Conservation (phyloP, 148 eudicot genomes). For the Chenopodium suecicum region DNA sequence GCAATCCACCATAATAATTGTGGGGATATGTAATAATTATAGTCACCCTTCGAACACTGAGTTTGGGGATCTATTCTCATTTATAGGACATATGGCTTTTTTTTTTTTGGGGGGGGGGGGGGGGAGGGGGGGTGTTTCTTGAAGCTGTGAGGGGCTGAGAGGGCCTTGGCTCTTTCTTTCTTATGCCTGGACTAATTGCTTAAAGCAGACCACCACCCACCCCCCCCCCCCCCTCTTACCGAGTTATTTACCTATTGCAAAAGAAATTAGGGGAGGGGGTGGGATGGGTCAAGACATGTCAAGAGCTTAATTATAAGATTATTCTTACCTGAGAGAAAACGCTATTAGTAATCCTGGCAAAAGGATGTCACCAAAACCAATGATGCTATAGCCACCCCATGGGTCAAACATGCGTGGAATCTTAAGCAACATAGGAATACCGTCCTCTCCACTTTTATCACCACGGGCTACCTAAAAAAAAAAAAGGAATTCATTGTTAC, state of each 20-base stretch:
- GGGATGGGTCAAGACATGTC: neutral
- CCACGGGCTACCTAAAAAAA: slow-evolving; percentile 75
- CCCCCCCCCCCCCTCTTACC: neutral
- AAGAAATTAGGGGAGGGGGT: neutral
- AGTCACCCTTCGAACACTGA: no score
- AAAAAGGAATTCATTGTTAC: neutral
- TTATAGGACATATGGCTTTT: no score
- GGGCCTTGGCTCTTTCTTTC: no score
- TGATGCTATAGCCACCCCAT: slow-evolving; percentile 91
- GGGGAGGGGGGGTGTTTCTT: no score
- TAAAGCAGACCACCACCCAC: no score
- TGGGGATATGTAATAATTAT: no score
- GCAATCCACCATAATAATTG: no score
- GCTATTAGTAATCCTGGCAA: slow-evolving; percentile 76
- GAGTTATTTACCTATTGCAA: neutral
- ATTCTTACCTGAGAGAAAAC: slow-evolving; percentile 62
- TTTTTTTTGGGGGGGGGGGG: no score
- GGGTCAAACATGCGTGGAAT: slow-evolving; percentile 84
- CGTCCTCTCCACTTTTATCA: slow-evolving; percentile 81
- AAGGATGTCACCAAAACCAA: slow-evolving; percentile 83
- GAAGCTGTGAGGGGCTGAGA: no score
- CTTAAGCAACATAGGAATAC: slow-evolving; percentile 87
- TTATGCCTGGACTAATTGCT: no score
- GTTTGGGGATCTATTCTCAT: no score
- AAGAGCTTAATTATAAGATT: neutral